Conservation (phyloP, 1,139 yeast species). For the Tardiomyces digboiensis region DNA sequence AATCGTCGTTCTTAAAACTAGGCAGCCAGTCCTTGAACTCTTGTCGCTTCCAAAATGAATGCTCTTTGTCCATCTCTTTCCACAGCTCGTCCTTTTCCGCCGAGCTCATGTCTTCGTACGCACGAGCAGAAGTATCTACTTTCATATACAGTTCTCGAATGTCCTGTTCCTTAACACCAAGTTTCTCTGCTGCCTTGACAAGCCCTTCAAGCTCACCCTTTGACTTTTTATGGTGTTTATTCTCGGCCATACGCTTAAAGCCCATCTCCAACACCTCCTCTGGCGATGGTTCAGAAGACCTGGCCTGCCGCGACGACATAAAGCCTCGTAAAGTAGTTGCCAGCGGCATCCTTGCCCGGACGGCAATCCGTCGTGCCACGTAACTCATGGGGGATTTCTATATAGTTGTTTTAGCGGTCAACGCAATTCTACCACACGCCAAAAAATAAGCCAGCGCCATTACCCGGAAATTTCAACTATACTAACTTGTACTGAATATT, state of each 20-base stretch:
- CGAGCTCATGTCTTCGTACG: conserved; percentile 12
- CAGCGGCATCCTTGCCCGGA: too few species aligned
- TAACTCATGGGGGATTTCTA: too few species aligned
- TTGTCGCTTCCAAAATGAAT: conserved; percentile 1
- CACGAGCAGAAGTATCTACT: conserved; percentile 14
- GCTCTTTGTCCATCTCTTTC: not conserved
- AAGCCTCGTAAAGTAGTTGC: too few species aligned
- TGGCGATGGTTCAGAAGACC: conserved; percentile 4
- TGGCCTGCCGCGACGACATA: too few species aligned
- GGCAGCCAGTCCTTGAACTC: conserved; percentile 3
- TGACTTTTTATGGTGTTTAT: conserved; percentile 18
- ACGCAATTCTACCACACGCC: too few species aligned
- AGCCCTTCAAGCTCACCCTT: conserved; percentile 21
- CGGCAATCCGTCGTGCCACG: too few species aligned
- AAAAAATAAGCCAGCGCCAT: too few species aligned
- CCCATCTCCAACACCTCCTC: conserved; percentile 23
- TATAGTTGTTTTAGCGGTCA: too few species aligned
- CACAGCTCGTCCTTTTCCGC: conserved; percentile 8
- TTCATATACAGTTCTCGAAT: conserved; percentile 22
- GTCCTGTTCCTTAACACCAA: conserved; percentile 21
- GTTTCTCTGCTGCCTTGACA: conserved; percentile 22
- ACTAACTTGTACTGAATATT: too few species aligned
- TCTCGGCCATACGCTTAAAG: conserved; percentile 23
- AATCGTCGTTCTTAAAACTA: conserved; percentile 43
- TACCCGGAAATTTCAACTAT: too few species aligned